Evolutionary conservation across 2,329 filamentous ascomycete genomes (phyloP).

Genomic region (Pseudocercospora musae): DNA sequence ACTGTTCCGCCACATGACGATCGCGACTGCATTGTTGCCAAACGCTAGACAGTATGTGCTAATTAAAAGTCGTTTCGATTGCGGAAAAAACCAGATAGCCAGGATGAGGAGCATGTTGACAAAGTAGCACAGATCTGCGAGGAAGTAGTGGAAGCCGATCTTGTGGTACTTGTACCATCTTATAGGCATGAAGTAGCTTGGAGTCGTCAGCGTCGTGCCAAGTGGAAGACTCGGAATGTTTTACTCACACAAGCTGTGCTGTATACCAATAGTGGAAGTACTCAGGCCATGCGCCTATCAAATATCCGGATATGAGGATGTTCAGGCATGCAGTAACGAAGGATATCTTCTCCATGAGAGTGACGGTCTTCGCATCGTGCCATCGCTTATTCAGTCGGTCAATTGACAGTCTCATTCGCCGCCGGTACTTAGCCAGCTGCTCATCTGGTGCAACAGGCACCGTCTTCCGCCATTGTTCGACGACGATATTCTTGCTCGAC

Average conservation of each 20-base stretch:
- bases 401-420: constrained; percentile 83
- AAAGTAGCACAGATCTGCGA: constrained; percentile 97
- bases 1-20: constrained; percentile 98
- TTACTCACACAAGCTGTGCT: constrained; percentile 33
- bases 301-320: constrained; percentile 92
- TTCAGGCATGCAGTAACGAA: constrained; percentile 97
- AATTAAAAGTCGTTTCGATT: constrained; percentile 87
- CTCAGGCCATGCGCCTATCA: constrained; percentile 81
- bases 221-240: background rate
- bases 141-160: constrained; percentile 93
- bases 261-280: constrained; percentile 88
- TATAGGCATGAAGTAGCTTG: constrained; percentile 91
- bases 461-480: constrained; percentile 87
- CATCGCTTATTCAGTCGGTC: constrained; percentile 80
- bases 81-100: constrained; percentile 85
- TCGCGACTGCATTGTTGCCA: constrained; percentile 95
- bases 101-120: constrained; percentile 83
- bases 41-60: constrained; percentile 88
- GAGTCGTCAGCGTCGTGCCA: constrained; percentile 14
- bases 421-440: constrained; percentile 85
- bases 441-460: constrained; percentile 79
- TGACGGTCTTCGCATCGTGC: constrained; percentile 87
- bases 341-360: constrained; percentile 84
- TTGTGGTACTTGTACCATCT: constrained; percentile 87
- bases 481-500: constrained; percentile 80